Evolutionary conservation across 2,329 filamentous ascomycete genomes (phyloP).

Genomic region (Xylariaceae sp.): DNA sequence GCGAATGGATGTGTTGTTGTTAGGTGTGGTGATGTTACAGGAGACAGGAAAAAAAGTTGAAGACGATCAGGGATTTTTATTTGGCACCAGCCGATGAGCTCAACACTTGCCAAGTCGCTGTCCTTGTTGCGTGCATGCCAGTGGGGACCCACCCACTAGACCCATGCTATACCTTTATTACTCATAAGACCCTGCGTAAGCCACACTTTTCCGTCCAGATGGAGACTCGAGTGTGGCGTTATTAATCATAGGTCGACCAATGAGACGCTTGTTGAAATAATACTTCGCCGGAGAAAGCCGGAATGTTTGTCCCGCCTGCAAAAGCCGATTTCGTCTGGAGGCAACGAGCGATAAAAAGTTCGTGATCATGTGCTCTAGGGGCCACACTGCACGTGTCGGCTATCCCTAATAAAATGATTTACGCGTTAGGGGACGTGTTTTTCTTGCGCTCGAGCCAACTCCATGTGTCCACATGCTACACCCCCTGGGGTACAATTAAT

Average conservation of each 20-base stretch:
- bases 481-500: neutral
- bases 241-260: constrained; percentile 33
- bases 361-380: too few species aligned
- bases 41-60: constrained; percentile 24
- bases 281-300: constrained; percentile 27
- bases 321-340: neutral
- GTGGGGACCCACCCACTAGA: too few species aligned
- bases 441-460: neutral
- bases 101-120: constrained; percentile 19
- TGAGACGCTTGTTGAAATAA: constrained; percentile 30
- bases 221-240: constrained; percentile 22
- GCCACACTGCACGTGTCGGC: neutral
- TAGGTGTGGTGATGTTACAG: constrained; percentile 3
- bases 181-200: too few species aligned
- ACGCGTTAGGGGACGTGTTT: neutral
- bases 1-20: constrained; percentile 9
- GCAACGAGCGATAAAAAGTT: constrained; percentile 11
- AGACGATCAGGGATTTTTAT: constrained; percentile 27
- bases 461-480: neutral
- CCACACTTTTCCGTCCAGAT: too few species aligned
- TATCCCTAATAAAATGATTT: neutral
- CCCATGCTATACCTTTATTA: too few species aligned
- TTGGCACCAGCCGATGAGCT: constrained; percentile 26
- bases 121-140: too few species aligned
- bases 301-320: constrained; percentile 8